phyloP scores from a whole-genome alignment of 768 basidiomycete genomes.

The Kwoniella botswanensis region DNA sequence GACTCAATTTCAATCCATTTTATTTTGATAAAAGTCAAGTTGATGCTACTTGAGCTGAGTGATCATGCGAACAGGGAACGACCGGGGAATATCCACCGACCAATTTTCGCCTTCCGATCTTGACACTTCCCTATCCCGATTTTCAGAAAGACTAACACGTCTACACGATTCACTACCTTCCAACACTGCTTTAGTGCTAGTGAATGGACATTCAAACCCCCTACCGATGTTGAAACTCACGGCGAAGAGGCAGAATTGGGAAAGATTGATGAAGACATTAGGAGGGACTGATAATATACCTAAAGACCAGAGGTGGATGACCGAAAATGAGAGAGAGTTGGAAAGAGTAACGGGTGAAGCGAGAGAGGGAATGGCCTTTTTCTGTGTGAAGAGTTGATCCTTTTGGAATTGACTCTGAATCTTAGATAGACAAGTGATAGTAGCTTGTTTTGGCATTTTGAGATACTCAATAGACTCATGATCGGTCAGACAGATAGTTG shows the following conservation, averaged over 20 bases:
- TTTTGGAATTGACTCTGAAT: no score
- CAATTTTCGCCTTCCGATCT: slow-evolving; percentile 12
- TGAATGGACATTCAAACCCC: slow-evolving; percentile 89
- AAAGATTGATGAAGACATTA: slow-evolving; percentile 61
- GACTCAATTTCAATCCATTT: neutral
- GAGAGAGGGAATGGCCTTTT: slow-evolving; percentile 80
- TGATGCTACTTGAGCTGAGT: no score
- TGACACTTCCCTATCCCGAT: slow-evolving; percentile 60
- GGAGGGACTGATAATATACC: slow-evolving; percentile 62
- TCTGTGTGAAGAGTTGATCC: slow-evolving; percentile 61
- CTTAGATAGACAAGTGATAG: no score
- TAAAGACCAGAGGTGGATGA: slow-evolving; percentile 72
- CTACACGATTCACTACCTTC: slow-evolving; percentile 75
- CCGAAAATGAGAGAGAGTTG: slow-evolving; percentile 74
- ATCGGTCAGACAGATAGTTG: no score
- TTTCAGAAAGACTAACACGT: slow-evolving; percentile 68
- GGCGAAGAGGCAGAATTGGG: slow-evolving; percentile 73
- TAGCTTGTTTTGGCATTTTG: no score
- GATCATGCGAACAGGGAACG: slow-evolving; percentile 18
- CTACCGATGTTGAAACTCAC: slow-evolving; percentile 76
- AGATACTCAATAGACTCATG: no score
- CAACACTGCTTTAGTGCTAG: slow-evolving; percentile 79
- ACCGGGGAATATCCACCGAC: slow-evolving; percentile 18
- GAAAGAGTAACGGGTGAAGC: slow-evolving; percentile 80
- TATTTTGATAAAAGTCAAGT: no score